A percentile compares a stretch with the other conserved stretches of the same genome.
phyloP scores from a whole-genome alignment of 1,139 yeast species.

The Nakaseomyces nivariensis region DNA sequence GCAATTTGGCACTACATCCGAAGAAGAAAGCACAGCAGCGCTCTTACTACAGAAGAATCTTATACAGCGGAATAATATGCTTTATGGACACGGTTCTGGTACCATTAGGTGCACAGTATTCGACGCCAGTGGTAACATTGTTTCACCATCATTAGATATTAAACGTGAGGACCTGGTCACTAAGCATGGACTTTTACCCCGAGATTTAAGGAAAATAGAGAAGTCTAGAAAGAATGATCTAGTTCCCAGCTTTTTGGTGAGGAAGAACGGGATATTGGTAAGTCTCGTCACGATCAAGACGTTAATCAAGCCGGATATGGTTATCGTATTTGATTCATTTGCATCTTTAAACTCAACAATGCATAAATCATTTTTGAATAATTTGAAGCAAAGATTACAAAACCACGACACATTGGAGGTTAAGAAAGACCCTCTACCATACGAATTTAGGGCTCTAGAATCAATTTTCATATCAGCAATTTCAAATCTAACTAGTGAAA shows the following conservation, averaged over 20 bases:
- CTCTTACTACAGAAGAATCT: slow-evolving; percentile 32
- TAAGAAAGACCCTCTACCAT: slow-evolving; percentile 31
- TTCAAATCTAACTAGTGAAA: slow-evolving; percentile 75
- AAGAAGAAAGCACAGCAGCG: slow-evolving; percentile 16
- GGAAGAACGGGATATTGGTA: slow-evolving; percentile 51
- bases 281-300: slow-evolving; percentile 64
- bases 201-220: slow-evolving; percentile 48
- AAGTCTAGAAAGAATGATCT: slow-evolving; percentile 40
- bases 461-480: slow-evolving; percentile 78
- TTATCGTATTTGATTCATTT: slow-evolving; percentile 51
- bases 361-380: slow-evolving; percentile 26
- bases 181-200: slow-evolving; percentile 27
- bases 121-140: slow-evolving; percentile 45
- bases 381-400: slow-evolving; percentile 19
- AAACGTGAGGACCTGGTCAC: slow-evolving; percentile 43
- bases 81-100: slow-evolving; percentile 26
- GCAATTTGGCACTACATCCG: neutral
- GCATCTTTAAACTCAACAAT: slow-evolving; percentile 25
- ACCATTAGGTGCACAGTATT: slow-evolving; percentile 48
- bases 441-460: slow-evolving; percentile 86
- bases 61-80: slow-evolving; percentile 29
- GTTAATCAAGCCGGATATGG: slow-evolving; percentile 51
- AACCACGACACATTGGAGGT: slow-evolving; percentile 22
- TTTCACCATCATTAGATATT: slow-evolving; percentile 45
- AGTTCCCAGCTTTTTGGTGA: slow-evolving; percentile 60